phyloP scores from a whole-genome alignment of 768 basidiomycete species.

The button mushroom (Agaricus bisporus) region DNA sequence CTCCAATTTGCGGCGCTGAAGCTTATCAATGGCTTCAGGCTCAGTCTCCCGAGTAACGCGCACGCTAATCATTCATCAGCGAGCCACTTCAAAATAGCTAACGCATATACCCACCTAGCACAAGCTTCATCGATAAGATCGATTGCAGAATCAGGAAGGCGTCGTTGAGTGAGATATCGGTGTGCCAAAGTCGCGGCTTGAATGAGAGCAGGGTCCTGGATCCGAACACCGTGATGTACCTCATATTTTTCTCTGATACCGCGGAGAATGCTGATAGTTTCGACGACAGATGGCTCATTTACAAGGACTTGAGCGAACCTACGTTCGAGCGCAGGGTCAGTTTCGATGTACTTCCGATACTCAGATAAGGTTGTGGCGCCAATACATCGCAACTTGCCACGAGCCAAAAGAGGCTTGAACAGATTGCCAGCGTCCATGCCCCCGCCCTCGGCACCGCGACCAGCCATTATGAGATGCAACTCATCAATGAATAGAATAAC shows the following conservation, averaged over 20 bases:
- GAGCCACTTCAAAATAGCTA: background rate
- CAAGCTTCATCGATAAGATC: constrained; percentile 92
- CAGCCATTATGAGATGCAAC: constrained; percentile 90
- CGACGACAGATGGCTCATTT: constrained; percentile 84
- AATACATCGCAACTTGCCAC: constrained; percentile 71
- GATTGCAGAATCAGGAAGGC: constrained; percentile 82
- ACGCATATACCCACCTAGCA: constrained; percentile 50
- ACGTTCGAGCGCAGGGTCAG: constrained; percentile 85
- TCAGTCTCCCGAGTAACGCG: constrained; percentile 92
- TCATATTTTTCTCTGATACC: constrained; percentile 94
- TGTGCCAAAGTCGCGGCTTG: constrained; percentile 87
- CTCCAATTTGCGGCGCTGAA: constrained; percentile 84
- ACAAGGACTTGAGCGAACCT: constrained; percentile 91
- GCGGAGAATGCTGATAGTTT: constrained; percentile 89
- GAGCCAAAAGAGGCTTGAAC: constrained; percentile 87
- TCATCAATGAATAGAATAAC: constrained; percentile 96
- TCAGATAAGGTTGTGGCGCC: constrained; percentile 92
- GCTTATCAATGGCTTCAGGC: constrained; percentile 88
- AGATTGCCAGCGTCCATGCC: constrained; percentile 94
- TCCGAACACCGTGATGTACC: constrained; percentile 86
- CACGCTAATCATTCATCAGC: constrained; percentile 38
- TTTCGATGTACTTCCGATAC: constrained; percentile 91
- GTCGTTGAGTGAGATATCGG: constrained; percentile 81
- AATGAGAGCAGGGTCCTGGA: constrained; percentile 84
- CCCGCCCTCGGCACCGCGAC: constrained; percentile 72